Percentiles rank a stretch among this genome's conserved stretches.
Conservation (phyloP, 345 rosid species). For the Nephelium lappaceum region DNA sequence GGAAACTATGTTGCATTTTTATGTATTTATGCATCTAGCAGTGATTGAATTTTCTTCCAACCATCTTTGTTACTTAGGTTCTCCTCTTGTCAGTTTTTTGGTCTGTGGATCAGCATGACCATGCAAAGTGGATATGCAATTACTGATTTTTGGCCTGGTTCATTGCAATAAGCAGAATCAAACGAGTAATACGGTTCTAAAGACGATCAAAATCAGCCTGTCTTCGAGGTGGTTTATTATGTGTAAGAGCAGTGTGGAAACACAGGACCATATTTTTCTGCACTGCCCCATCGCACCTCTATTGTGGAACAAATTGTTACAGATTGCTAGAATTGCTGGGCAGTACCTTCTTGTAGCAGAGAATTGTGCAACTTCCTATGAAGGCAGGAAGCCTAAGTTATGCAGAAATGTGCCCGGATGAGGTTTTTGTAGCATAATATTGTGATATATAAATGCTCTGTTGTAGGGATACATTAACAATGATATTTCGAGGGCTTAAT, state of each 20-base stretch:
- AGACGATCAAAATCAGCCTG: neutral
- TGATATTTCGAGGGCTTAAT: neutral
- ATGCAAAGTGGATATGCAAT: neutral
- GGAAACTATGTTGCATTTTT: neutral
- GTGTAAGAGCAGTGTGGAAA: neutral
- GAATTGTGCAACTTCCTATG: neutral
- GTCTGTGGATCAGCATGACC: neutral
- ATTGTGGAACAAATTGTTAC: neutral
- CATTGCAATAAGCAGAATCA: neutral
- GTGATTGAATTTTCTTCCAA: neutral
- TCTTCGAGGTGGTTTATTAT: neutral
- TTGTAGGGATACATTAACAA: neutral
- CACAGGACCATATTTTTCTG: neutral
- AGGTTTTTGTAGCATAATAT: neutral
- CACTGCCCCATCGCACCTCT: no score
- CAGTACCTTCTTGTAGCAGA: neutral
- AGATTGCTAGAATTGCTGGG: neutral
- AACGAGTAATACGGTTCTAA: neutral
- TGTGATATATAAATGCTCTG: neutral
- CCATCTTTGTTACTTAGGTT: neutral
- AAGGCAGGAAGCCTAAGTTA: neutral
- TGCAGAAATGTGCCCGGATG: neutral
- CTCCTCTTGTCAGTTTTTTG: neutral
- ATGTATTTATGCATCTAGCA: neutral
- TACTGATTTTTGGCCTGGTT: neutral